Evolutionary conservation across 768 basidiomycete species (phyloP).

Genomic region (Holtermannia corniformis): DNA sequence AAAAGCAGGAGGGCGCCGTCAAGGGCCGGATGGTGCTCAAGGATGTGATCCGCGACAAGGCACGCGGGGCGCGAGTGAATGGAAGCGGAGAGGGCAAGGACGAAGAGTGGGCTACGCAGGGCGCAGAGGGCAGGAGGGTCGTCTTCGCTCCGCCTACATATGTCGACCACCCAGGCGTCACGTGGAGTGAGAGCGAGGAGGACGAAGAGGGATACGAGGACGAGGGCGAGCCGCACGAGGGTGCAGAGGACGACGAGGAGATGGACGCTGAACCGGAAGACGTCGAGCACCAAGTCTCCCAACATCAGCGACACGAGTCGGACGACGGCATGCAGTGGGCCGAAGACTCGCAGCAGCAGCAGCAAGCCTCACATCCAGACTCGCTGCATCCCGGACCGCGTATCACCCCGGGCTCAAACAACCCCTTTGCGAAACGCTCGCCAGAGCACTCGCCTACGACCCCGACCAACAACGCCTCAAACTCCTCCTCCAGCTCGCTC

Average conservation of each 20-base stretch:
- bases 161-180: constrained; percentile 43
- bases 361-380: constrained; percentile 8
- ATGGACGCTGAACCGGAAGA: constrained; percentile 50
- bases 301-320: constrained; percentile 42
- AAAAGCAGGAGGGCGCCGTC: constrained; percentile 26
- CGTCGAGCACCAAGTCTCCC: not conserved
- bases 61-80: constrained; percentile 14
- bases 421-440: constrained; percentile 24
- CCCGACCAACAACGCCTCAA: constrained; percentile 20
- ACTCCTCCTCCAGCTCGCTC: constrained; percentile 15
- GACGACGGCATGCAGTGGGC: constrained; percentile 89
- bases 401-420: constrained; percentile 25
- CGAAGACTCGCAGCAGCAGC: constrained; percentile 48
- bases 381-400: constrained; percentile 40
- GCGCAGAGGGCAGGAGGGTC: constrained; percentile 47
- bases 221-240: constrained; percentile 40
- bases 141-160: constrained; percentile 57
- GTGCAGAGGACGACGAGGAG: constrained; percentile 43
- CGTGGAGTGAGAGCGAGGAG: constrained; percentile 46
- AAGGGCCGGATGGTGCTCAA: constrained; percentile 20
- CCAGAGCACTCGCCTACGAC: not conserved
- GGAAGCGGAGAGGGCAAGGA: constrained; percentile 9
- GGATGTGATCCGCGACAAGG: constrained; percentile 17
- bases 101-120: constrained; percentile 8
- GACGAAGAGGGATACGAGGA: constrained; percentile 59